phyloP scores from a whole-genome alignment of 805 yeast genomes.

The Yarrowia yakushimensis region DNA sequence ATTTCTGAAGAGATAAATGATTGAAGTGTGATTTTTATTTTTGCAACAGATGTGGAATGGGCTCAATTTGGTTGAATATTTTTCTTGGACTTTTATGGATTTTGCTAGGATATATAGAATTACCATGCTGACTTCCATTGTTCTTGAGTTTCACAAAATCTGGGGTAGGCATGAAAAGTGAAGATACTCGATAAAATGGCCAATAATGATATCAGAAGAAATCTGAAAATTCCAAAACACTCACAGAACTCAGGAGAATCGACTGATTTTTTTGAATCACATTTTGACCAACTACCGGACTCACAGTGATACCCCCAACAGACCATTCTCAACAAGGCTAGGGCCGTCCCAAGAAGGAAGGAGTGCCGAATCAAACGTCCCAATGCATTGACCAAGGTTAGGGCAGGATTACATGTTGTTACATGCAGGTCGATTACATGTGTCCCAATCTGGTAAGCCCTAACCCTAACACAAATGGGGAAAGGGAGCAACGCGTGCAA shows the following conservation, averaged over 20 bases:
- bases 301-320: not conserved
- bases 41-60: not conserved
- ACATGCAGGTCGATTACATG: constrained; percentile 9
- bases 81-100: not conserved
- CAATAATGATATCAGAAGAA: not conserved
- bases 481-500: constrained; percentile 5
- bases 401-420: constrained; percentile 17
- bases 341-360: not conserved
- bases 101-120: not conserved
- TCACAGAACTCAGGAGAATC: too few relatives aligned
- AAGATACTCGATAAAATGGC: not conserved
- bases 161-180: not conserved
- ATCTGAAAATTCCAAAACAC: too few relatives aligned
- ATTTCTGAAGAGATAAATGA: not conserved
- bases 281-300: not conserved
- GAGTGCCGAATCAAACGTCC: not conserved
- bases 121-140: not conserved
- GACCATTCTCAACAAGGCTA: not conserved
- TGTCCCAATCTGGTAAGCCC: not conserved
- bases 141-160: not conserved
- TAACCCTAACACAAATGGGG: not conserved
- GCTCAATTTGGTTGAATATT: not conserved
- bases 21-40: not conserved
- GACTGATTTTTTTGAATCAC: not conserved
- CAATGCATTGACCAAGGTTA: not conserved